Evolutionary conservation across 371 early-diverging fungal species (phyloP), one percentile per base, ranked within the genome.

Genomic region (Apophysomyces trapeziformis): DNA sequence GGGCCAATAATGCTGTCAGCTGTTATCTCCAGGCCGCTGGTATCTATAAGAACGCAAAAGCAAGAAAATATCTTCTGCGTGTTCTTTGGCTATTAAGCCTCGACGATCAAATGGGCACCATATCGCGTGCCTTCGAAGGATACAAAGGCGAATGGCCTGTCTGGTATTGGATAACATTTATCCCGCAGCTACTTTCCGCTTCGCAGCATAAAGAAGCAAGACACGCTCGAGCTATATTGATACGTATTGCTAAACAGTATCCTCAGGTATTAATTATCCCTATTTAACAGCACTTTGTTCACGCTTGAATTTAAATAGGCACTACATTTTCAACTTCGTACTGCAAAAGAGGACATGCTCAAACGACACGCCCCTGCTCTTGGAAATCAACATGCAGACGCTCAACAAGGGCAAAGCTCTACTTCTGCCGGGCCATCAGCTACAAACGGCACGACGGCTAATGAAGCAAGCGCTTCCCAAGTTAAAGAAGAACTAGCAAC

Each of bases 151-250:
- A 97, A 44, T 82, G 91, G 67, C 95, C 96, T 5, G 84, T 92
- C 7, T 98, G 98, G 98, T 96, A 96, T 78, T 99, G 99, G 98
- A 93, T 97, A 61, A 93, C 94, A 0, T 97, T 97, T 72, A 94
- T 99, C 57, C 99, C 99, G 1, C 99, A 99, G 76, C 85, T 99
- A 36, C 77, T 99, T 45, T 78, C 87, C 5, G 85, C 89, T 3
- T 70, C 97, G 18, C 85, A 90, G 5, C 90, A 92, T 64, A 89
- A 89, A 60, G 96, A 96, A 68, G 89, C 93, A 6, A 79, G 82
- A 63, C 92, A 92, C 79, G 92, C 95, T 0, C 86, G 89, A 45
- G 82, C 85, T 26, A 92, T 98, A 41, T 76, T 99, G 68, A 85
- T 92, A 67, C 90, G 92, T 69, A 95, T 99, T 64, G 99, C 99